Evolutionary conservation across 352 stramenopile species (phyloP).

Genomic region (Pilasporangium apinafurcum): DNA sequence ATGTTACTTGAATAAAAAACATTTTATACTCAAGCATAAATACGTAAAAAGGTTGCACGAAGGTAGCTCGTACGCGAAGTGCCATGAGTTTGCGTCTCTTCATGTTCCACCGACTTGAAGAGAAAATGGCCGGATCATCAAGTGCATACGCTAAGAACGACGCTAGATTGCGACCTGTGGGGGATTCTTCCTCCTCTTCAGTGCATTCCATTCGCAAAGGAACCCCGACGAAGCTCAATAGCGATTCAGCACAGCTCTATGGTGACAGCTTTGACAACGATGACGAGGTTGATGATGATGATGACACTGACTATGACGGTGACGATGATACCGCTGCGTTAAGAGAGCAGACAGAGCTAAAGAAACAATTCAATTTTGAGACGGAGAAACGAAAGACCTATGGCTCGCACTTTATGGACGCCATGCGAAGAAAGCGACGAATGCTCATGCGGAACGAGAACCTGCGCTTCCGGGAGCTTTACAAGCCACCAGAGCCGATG

Average conservation of each 20-base stretch:
- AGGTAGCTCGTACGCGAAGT: background rate
- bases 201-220: constrained; percentile 14
- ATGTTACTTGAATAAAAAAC: no score
- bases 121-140: constrained; percentile 3
- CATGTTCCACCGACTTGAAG: background rate
- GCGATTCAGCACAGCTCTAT: constrained; percentile 1
- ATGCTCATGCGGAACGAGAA: constrained; percentile 67
- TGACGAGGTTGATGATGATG: constrained; percentile 20
- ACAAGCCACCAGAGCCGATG: constrained; percentile 57
- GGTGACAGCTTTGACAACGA: constrained; percentile 7
- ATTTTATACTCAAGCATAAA: no score
- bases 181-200: background rate
- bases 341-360: constrained; percentile 38
- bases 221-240: constrained; percentile 1
- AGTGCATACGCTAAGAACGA: no score
- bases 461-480: constrained; percentile 70
- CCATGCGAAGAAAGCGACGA: constrained; percentile 54
- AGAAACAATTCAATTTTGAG: constrained; percentile 39
- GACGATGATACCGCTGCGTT: constrained; percentile 14
- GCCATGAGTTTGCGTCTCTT: constrained; percentile 1
- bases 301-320: constrained; percentile 22
- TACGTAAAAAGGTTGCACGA: constrained; percentile 4
- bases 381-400: constrained; percentile 26
- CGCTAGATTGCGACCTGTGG: no score
- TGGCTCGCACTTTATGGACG: constrained; percentile 25